Conservation (phyloP, 2,329 filamentous ascomycete genomes). For the Claviceps paspali region DNA sequence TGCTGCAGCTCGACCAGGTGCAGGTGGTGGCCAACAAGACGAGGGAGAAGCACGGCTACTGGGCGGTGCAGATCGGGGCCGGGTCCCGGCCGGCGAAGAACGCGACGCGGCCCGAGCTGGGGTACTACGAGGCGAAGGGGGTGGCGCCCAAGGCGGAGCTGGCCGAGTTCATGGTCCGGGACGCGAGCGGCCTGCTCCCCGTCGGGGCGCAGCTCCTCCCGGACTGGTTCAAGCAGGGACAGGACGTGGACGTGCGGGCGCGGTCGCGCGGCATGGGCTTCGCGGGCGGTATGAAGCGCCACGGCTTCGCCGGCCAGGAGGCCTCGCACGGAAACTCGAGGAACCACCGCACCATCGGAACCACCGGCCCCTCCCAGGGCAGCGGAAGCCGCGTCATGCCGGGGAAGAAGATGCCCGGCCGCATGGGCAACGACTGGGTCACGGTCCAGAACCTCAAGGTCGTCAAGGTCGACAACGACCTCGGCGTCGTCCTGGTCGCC, state of each 20-base stretch:
- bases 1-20: slow-evolving; percentile 84
- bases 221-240: slow-evolving; percentile 83
- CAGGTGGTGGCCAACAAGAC: slow-evolving; percentile 85
- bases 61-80: slow-evolving; percentile 76
- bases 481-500: slow-evolving; percentile 78
- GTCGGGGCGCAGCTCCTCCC: slow-evolving; percentile 65
- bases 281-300: slow-evolving; percentile 93
- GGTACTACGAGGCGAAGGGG: slow-evolving; percentile 72
- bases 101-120: slow-evolving; percentile 67
- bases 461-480: slow-evolving; percentile 70
- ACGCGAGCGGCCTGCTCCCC: slow-evolving; percentile 54
- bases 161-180: slow-evolving; percentile 73
- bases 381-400: slow-evolving; percentile 83
- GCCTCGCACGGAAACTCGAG: slow-evolving; percentile 91
- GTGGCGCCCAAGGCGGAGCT: slow-evolving; percentile 74
- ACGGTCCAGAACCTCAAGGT: slow-evolving; percentile 88
- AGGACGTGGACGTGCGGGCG: slow-evolving; percentile 75
- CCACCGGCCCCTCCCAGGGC: slow-evolving; percentile 76
- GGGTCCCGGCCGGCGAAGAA: slow-evolving; percentile 62
- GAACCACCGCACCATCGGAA: slow-evolving; percentile 86
- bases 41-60: slow-evolving; percentile 69
- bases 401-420: slow-evolving; percentile 94
- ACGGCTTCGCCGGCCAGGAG: slow-evolving; percentile 77
- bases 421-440: slow-evolving; percentile 80
- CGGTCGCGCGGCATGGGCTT: slow-evolving; percentile 82